Conservation (phyloP, 2,329 filamentous ascomycete genomes). For the Pseudogymnoascus sp. region DNA sequence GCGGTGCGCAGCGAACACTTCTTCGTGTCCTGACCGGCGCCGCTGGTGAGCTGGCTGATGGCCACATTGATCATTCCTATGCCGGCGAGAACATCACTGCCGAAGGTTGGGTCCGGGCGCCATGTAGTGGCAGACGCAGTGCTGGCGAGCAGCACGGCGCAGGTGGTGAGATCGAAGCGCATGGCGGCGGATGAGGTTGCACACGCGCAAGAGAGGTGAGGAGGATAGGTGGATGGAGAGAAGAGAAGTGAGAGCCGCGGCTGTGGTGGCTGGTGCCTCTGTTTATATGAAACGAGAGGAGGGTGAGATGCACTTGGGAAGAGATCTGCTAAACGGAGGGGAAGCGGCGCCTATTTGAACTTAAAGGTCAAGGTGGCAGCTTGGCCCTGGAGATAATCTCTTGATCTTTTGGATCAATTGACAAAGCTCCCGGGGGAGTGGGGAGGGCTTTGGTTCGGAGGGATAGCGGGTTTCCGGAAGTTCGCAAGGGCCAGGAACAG, state of each 20-base stretch:
- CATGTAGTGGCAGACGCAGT: not conserved
- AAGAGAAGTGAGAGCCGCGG: not conserved
- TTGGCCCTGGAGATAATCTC: not conserved
- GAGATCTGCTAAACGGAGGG: constrained; percentile 2
- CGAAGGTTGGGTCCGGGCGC: not conserved
- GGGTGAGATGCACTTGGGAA: not conserved
- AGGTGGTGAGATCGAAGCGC: not conserved
- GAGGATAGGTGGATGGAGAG: not conserved
- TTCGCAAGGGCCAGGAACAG: constrained; percentile 2
- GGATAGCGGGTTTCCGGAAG: not conserved
- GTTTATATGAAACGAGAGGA: not conserved
- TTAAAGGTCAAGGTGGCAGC: constrained; percentile 1
- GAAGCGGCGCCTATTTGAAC: constrained; percentile 3
- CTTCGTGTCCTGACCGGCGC: not conserved
- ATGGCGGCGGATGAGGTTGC: not conserved
- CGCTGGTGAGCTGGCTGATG: not conserved
- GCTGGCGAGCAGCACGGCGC: not conserved
- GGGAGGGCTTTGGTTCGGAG: not conserved
- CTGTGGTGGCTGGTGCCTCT: not conserved
- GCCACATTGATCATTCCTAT: not conserved
- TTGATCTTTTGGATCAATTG: not conserved
- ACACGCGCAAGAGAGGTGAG: not conserved
- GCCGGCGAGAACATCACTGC: not conserved
- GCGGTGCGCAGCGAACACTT: constrained; percentile 33
- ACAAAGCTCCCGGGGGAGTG: constrained; percentile 3